A percentile compares a stretch with the other conserved stretches of the same genome.
Evolutionary conservation across 2,329 filamentous ascomycete species (phyloP).

Genomic region (Stemphylium beticola): DNA sequence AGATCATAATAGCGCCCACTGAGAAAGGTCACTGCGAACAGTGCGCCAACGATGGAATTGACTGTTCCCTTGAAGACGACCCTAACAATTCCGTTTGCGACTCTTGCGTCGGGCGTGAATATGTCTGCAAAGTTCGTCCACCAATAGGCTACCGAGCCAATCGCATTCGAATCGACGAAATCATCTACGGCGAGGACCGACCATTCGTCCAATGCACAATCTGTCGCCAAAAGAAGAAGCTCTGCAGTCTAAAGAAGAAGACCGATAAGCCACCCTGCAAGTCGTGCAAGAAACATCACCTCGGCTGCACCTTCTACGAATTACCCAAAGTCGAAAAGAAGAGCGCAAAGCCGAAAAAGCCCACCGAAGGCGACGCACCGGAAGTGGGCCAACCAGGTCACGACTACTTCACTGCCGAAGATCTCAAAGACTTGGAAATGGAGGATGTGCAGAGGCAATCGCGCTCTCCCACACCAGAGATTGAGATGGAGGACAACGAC

Average conservation of each 20-base stretch:
- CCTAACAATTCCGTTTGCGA: slow-evolving; percentile 27
- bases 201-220: slow-evolving; percentile 31
- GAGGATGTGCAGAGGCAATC: slow-evolving; percentile 4
- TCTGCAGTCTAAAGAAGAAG: slow-evolving; percentile 42
- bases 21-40: slow-evolving; percentile 44
- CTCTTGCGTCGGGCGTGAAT: slow-evolving; percentile 21
- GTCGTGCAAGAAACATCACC: slow-evolving; percentile 31
- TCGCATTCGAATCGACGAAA: slow-evolving; percentile 28
- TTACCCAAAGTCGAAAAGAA: slow-evolving; percentile 20
- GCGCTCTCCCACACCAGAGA: slow-evolving; percentile 30
- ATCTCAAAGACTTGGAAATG: slow-evolving; percentile 20
- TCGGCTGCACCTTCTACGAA: slow-evolving; percentile 42
- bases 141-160: slow-evolving; percentile 23
- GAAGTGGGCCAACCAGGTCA: slow-evolving; percentile 3
- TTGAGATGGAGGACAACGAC: slow-evolving; percentile 34
- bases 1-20: slow-evolving; percentile 38
- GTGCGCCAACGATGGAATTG: slow-evolving; percentile 19
- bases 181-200: slow-evolving; percentile 26
- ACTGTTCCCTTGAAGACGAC: slow-evolving; percentile 32
- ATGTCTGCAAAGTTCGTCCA: slow-evolving; percentile 22
- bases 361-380: slow-evolving; percentile 5
- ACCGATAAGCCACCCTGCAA: slow-evolving; percentile 42
- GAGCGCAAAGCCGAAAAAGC: background rate
- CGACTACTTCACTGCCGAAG: slow-evolving; percentile 21
- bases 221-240: slow-evolving; percentile 36